These are phyloP conservation scores for Deuterostichococcus epilithicus DNA, from an alignment of 139 green algal species.

Conservation along the genomic window DNA sequence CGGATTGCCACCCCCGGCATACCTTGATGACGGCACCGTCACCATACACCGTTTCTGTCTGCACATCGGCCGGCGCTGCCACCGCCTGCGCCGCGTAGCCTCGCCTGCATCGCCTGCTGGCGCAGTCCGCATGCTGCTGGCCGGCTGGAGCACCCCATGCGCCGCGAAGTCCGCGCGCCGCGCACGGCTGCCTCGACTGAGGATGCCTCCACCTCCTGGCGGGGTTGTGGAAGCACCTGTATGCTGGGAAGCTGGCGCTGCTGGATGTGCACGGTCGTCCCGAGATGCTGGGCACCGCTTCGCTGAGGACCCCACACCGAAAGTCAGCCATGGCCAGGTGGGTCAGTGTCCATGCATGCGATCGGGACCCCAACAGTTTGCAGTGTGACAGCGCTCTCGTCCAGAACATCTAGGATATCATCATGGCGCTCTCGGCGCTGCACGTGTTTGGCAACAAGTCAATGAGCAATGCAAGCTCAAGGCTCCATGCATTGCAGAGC, in stretches of 20 bases:
- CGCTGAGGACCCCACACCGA: background rate
- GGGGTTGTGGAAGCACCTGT: background rate
- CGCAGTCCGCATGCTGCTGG: background rate
- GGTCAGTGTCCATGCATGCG: background rate
- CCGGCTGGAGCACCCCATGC: too few species aligned
- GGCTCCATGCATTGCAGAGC: background rate
- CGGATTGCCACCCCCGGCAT: background rate
- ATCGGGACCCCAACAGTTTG: background rate
- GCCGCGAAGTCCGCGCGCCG: background rate
- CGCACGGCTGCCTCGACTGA: too few species aligned
- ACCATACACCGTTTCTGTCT: constrained; percentile 6
- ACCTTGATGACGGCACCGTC: constrained; percentile 26
- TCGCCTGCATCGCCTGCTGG: background rate
- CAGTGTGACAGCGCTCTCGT: background rate
- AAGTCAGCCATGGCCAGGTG: background rate
- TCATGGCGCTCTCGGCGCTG: background rate
- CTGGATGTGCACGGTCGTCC: too few species aligned
- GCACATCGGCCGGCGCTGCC: background rate
- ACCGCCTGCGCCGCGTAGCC: background rate
- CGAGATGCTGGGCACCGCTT: background rate
- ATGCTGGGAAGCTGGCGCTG: background rate
- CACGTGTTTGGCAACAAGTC: constrained; percentile 9
- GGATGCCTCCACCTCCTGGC: background rate
- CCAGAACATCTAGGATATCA: background rate
- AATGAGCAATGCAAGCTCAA: constrained; percentile 3